Evolutionary conservation across 2,329 filamentous ascomycete species (phyloP).

Genomic region (Alternaria sp.): DNA sequence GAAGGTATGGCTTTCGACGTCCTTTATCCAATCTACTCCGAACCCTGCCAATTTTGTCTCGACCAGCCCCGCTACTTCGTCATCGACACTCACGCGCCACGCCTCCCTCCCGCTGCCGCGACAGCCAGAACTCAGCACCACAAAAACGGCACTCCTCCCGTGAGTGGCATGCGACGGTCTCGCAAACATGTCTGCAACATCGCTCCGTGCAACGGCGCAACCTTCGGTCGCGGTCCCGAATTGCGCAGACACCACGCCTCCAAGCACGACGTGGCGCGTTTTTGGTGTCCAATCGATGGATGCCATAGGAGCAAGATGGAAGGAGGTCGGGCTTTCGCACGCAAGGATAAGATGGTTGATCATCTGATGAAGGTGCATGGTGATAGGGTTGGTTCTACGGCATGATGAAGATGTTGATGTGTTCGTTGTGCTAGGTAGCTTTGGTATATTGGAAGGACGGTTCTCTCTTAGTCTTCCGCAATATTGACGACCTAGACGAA

Average conservation of each 20-base stretch:
- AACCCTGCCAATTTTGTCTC: too few relatives aligned
- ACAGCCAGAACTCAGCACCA: fast-evolving
- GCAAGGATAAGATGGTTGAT: not conserved
- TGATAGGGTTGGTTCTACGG: not conserved
- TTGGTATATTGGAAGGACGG: too few relatives aligned
- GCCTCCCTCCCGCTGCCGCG: too few relatives aligned
- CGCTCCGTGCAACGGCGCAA: not conserved
- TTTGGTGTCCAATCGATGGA: not conserved
- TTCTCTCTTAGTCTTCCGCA: too few relatives aligned
- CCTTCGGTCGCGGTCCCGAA: not conserved
- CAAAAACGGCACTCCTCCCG: fast-evolving
- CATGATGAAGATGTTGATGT: too few relatives aligned
- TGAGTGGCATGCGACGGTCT: fast-evolving
- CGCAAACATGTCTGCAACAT: not conserved
- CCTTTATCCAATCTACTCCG: too few relatives aligned
- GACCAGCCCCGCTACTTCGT: too few relatives aligned
- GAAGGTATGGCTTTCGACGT: too few relatives aligned
- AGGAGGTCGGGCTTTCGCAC: fast-evolving
- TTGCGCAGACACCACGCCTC: not conserved
- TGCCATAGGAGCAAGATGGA: not conserved
- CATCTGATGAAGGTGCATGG: not conserved
- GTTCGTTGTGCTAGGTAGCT: too few relatives aligned
- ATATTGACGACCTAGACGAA: too few relatives aligned
- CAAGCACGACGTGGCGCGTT: not conserved
- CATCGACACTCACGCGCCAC: too few relatives aligned